phyloP scores from a whole-genome alignment of 2,329 filamentous ascomycete genomes.

The Rutstroemia sp. region DNA sequence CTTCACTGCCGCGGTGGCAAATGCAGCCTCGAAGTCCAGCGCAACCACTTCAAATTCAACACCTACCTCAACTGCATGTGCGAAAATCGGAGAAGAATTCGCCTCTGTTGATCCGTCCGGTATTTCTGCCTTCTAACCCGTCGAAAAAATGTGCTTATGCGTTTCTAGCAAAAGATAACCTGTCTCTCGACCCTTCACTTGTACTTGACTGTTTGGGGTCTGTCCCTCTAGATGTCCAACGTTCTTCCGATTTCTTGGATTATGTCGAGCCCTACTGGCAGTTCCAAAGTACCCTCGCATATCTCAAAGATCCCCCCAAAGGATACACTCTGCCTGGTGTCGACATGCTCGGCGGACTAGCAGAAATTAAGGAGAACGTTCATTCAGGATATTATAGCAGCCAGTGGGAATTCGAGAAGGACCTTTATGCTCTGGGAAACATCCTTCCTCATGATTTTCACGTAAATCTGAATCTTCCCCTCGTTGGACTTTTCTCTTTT shows the following conservation, averaged over 20 bases:
- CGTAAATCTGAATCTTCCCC: constrained; percentile 41
- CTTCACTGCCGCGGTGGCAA: too few species aligned
- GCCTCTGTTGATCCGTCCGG: not conserved
- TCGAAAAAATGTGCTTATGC: not conserved
- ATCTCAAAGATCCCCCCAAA: constrained; percentile 22
- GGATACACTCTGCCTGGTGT: constrained; percentile 13
- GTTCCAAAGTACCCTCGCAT: constrained; percentile 15
- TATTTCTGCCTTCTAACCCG: not conserved
- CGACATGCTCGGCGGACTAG: constrained; percentile 17
- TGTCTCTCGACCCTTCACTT: not conserved
- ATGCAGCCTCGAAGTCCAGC: too few species aligned
- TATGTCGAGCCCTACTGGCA: constrained; percentile 13
- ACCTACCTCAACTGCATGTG: not conserved
- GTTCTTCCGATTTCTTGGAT: constrained; percentile 12
- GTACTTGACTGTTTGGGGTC: constrained; percentile 16
- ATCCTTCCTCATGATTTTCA: constrained; percentile 49
- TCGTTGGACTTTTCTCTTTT: constrained; percentile 38
- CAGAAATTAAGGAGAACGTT: constrained; percentile 12
- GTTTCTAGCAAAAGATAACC: not conserved
- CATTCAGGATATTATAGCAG: constrained; percentile 13
- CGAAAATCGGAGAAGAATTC: not conserved
- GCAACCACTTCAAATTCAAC: not conserved
- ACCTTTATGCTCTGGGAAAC: constrained; percentile 10
- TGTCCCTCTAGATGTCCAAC: constrained; percentile 12
- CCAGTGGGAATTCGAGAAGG: constrained; percentile 19